A percentile compares a stretch with the other conserved stretches of the same genome.
Evolutionary conservation across 192 early-diverging fungal species (phyloP).

Genomic region (Endogone sp.): DNA sequence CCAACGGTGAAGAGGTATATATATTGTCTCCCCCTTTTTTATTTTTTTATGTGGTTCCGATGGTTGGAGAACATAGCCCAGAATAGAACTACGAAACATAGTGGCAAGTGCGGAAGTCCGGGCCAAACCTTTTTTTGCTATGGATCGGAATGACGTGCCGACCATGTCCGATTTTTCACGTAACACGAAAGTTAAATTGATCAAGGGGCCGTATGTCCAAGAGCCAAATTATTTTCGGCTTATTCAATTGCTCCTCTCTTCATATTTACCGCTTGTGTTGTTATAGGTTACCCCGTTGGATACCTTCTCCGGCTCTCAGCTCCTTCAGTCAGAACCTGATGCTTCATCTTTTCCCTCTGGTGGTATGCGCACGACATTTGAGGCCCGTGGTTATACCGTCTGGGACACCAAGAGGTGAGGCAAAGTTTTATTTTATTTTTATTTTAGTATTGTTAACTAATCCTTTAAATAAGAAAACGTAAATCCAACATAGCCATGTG

Average conservation of each 20-base stretch:
- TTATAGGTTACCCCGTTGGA: constrained; percentile 70
- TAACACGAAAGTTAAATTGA: not conserved
- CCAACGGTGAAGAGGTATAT: constrained; percentile 84
- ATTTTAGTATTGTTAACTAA: not conserved
- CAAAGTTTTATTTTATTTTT: constrained; percentile 17
- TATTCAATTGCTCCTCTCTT: constrained; percentile 1
- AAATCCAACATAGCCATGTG: too few species aligned
- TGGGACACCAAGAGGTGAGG: constrained; percentile 84
- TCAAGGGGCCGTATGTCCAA: not conserved
- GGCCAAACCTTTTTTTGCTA: too few species aligned
- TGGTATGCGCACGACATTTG: constrained; percentile 97
- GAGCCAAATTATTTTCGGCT: constrained; percentile 9
- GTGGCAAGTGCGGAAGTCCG: too few species aligned
- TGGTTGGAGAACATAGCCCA: too few species aligned
- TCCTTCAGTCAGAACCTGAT: constrained; percentile 98
- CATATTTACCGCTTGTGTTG: constrained; percentile 7
- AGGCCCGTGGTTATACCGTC: constrained; percentile 99
- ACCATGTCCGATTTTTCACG: not conserved
- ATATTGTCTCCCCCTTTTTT: constrained; percentile 2
- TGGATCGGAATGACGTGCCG: not conserved
- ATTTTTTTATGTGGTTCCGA: not conserved
- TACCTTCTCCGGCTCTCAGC: constrained; percentile 94
- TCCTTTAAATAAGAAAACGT: not conserved
- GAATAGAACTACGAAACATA: too few species aligned
- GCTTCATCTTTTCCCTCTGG: constrained; percentile 99